Base-by-base conservation (phyloP, 331 rosid species). In the Quercus phellos region DNA sequence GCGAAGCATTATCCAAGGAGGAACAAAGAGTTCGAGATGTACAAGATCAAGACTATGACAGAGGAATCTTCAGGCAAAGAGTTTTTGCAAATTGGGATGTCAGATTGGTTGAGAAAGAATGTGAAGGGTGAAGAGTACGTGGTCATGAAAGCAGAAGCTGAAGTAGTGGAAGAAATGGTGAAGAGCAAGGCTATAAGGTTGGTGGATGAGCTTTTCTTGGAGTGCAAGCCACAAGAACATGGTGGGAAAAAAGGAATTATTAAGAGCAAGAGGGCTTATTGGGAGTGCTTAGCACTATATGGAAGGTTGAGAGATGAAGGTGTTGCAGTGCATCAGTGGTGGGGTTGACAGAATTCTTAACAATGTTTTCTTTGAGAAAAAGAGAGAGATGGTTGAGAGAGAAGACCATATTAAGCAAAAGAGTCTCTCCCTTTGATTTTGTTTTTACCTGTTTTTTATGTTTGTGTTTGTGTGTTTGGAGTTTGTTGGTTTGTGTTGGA, bases 271-370 rank as follows among this genome's bases (percentile, higher is more conserved):
- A 87, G 91, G 72, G 91, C 98, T 60, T 93, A 93, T 53, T 93
- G 98, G 97, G 89, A 91, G 69, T 93, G 97, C 66, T 82, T 93
- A 85, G 97, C 97, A 0, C 50, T 93, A 79, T 93, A 93, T 42
- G 97, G 97, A 0, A 87, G 76, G 75, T 86, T 93, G 14, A 85
- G 90, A 18, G 98, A 93, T 55, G 92, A 90, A 81, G 97, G 98
- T 60, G 94, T 93, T 6, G 97, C 96, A 12, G 98, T 93, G 74
- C 97, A 93, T 70, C 98, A 93, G 18, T 93, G 98, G 98, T 91
- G 97, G 94, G 96, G 92, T 82, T 88, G 13, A 74, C 46, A 29
- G 60, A 72, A 43, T n/a, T 9, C 19, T 13, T 13, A 19, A 21
- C 53, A 46, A 2, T 27, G 61, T 72, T 50, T 54, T n/a, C 35